Conservation (phyloP, 495 filamentous ascomycete species). For the Aspergillus mulundensis region DNA sequence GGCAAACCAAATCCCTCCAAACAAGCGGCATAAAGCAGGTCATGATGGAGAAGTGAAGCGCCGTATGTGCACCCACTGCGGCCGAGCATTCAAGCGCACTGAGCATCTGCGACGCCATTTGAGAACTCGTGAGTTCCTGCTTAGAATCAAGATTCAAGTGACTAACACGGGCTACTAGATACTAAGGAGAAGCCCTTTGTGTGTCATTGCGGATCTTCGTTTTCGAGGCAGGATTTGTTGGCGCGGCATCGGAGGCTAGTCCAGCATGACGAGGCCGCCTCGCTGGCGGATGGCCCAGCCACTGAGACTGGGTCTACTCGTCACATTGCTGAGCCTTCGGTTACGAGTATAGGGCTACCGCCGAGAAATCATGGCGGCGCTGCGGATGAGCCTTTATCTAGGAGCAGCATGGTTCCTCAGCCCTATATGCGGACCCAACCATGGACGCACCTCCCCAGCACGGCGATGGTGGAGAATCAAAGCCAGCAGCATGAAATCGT, state of each 20-base stretch:
- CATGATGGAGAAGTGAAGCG: not conserved
- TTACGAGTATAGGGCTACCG: too few species aligned
- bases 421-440: too few species aligned
- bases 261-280: not conserved
- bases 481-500: too few species aligned
- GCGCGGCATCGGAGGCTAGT: constrained; percentile 2
- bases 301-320: too few species aligned
- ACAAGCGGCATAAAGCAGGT: not conserved
- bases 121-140: not conserved
- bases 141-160: too few species aligned
- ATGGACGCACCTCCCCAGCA: too few species aligned
- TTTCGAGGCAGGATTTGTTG: constrained; percentile 8
- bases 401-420: too few species aligned
- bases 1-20: too few species aligned
- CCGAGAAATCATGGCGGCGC: too few species aligned
- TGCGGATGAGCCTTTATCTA: too few species aligned
- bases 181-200: constrained; percentile 12
- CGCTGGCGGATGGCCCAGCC: not conserved
- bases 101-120: not conserved
- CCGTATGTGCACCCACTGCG: not conserved
- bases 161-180: not conserved
- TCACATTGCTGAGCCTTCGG: too few species aligned
- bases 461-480: too few species aligned
- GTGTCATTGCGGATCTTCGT: constrained; percentile 8
- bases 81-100: not conserved